These are phyloP conservation scores for Crotalaria pallida DNA, from an alignment of 306 rosid species.

Conservation along the genomic window DNA sequence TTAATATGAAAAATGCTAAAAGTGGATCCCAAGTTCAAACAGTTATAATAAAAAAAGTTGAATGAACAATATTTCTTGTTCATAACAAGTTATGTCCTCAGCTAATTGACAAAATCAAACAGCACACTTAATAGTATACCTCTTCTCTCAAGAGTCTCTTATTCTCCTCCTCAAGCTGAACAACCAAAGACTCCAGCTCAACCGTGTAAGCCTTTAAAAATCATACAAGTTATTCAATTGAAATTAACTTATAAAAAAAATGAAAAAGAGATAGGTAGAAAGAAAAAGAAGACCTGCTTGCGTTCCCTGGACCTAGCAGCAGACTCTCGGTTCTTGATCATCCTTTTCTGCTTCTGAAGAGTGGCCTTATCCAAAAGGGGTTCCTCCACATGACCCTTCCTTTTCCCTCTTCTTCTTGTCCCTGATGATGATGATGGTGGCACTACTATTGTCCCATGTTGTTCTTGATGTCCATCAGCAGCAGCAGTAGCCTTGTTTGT, in stretches of 20 bases:
- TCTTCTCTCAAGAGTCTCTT: conserved; percentile 43
- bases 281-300: conserved; percentile 49
- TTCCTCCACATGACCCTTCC: conserved; percentile 46
- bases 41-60: no score
- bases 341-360: conserved; percentile 77
- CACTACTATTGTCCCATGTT: no score
- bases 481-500: conserved; percentile 34
- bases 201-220: conserved; percentile 57
- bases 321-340: conserved; percentile 89
- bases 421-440: no score
- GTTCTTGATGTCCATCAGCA: no score
- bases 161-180: conserved; percentile 63
- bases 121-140: conserved; percentile 31
- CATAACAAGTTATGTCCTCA: no score
- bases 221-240: not conserved
- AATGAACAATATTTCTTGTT: no score
- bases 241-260: not conserved
- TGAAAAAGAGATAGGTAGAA: not conserved
- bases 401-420: conserved; percentile 41
- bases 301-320: conserved; percentile 95
- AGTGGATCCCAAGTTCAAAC: no score
- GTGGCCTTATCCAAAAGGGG: conserved; percentile 61
- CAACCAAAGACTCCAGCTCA: conserved; percentile 68
- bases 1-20: no score
- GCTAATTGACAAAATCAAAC: no score